Percentiles rank a stretch among this genome's conserved stretches.
Evolutionary conservation across 768 basidiomycete genomes (phyloP).

Genomic region (Mycena rebaudengoi): DNA sequence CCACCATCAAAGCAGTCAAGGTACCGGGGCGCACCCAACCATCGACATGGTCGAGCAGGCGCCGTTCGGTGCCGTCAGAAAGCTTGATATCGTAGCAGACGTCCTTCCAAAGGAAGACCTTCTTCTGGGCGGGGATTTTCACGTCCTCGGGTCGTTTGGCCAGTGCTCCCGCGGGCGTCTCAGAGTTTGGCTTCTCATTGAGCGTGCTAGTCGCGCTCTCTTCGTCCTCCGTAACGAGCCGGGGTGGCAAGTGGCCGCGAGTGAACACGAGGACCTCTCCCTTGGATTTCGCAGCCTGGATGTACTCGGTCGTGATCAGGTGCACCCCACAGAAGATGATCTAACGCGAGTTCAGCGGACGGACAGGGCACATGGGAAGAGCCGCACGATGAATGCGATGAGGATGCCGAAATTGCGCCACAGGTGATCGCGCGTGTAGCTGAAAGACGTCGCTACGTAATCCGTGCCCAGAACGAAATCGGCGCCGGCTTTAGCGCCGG

Average conservation of each 20-base stretch:
- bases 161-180: too few relatives aligned
- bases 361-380: background rate
- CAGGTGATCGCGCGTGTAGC: conserved; percentile 45
- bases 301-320: conserved; percentile 46
- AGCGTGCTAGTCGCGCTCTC: conserved; percentile 44
- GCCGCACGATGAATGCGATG: conserved; percentile 41
- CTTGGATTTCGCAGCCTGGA: conserved; percentile 36
- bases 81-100: conserved; percentile 49
- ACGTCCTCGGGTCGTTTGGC: too few relatives aligned
- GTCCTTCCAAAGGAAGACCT: conserved; percentile 57
- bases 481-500: conserved; percentile 70
- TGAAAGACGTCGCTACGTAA: conserved; percentile 60
- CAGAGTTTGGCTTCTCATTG: conserved; percentile 25
- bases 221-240: conserved; percentile 28
- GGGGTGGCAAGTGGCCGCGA: conserved; percentile 32
- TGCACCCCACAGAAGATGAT: conserved; percentile 45
- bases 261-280: conserved; percentile 40
- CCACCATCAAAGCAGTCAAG: conserved; percentile 60
- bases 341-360: background rate
- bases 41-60: conserved; percentile 53
- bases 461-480: conserved; percentile 63
- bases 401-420: conserved; percentile 35
- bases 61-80: conserved; percentile 30
- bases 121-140: conserved; percentile 25
- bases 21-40: conserved; percentile 62